A percentile compares a stretch with the other conserved stretches of the same genome.
Evolutionary conservation across 768 basidiomycete species (phyloP).

Genomic region (Brasilioporus rufonigricans): DNA sequence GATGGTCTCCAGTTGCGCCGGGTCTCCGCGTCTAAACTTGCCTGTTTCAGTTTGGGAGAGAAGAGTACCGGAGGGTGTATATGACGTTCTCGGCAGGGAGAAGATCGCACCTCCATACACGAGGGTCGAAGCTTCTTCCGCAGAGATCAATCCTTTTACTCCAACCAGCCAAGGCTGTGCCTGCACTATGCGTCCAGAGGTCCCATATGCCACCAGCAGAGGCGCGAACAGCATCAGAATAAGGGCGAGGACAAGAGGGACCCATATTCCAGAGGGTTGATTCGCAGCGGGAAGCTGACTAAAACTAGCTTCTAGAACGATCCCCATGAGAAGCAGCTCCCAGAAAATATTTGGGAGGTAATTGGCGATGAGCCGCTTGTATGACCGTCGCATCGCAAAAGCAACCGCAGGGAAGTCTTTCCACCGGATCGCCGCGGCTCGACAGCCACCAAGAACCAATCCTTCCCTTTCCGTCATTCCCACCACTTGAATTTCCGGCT

Average conservation of each 20-base stretch:
- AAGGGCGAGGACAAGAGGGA: background rate
- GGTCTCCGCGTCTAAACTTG: conserved; percentile 18
- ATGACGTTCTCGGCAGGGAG: conserved; percentile 14
- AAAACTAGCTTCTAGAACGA: too few relatives aligned
- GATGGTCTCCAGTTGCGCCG: conserved; percentile 4
- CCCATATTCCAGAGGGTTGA: too few relatives aligned
- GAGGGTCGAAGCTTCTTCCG: conserved; percentile 14
- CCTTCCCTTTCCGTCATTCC: conserved; percentile 16
- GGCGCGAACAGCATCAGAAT: conserved; percentile 17
- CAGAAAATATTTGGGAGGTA: conserved; percentile 7
- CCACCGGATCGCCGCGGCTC: conserved; percentile 22
- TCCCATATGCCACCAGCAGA: conserved; percentile 10
- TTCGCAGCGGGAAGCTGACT: too few relatives aligned
- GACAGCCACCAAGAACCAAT: conserved; percentile 25
- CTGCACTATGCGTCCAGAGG: conserved; percentile 13
- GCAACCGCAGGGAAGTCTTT: conserved; percentile 20
- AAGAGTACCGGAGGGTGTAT: conserved; percentile 19
- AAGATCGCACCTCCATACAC: conserved; percentile 14
- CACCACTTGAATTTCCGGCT: conserved; percentile 14
- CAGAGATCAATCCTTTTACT: conserved; percentile 25
- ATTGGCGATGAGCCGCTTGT: conserved; percentile 4
- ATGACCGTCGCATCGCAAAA: conserved; percentile 16
- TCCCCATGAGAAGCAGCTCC: background rate
- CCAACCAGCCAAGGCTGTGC: conserved; percentile 25
- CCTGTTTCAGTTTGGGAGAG: conserved; percentile 7